Base-by-base conservation (phyloP, 2,329 filamentous ascomycete genomes). In the Colletotrichum lupini region DNA sequence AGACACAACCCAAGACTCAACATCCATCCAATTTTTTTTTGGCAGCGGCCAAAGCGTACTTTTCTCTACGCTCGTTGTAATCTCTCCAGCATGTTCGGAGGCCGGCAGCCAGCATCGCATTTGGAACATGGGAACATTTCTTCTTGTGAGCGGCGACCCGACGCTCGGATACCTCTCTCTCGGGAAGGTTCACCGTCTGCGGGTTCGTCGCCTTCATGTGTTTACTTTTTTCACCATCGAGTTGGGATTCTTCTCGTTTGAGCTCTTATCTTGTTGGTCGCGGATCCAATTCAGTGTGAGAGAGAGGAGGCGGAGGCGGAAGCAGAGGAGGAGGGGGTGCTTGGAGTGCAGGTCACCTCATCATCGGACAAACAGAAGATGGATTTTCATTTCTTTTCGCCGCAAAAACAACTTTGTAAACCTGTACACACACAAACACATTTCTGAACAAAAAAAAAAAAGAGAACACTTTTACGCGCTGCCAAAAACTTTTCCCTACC, bases 61-160 rank as follows among this genome's bases (percentile, higher is more conserved):
- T 77, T 86, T 85, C 82, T 85, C 79, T 87, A 88, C 86, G 80
- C 82, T 87, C 85, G 84, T 89, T 87, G 84, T 87, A 87, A 86
- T 87, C 81, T 79, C 79, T 79, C 77, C 76, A 79, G 80, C 78
- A 77, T 80, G 78, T 49, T 70, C 79, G 79, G 79, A 76, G 81
- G 79, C 84, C 81, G 82, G 77, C 80, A 79, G 79, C 78, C 78
- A 77, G 76, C 72, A 75, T 78, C 75, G 81, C 78, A 78, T 63
- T 64, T 16, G 67, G 57, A 63, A 67, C 56, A 66, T 61, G 46
- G 60, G 60, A 63, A 72, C 37, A 42, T 64, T 67, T 67, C 71
- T 72, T 67, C 61, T 66, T 49, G 55, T 60, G 60, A 19, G 57
- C 62, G 71, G 49, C 67, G 16, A 58, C 61, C 63, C 22, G 37